Evolutionary conservation across 306 rosid species (phyloP), one percentile per base, ranked within the genome.

Genomic region (Cyamopsis tetragonoloba): DNA sequence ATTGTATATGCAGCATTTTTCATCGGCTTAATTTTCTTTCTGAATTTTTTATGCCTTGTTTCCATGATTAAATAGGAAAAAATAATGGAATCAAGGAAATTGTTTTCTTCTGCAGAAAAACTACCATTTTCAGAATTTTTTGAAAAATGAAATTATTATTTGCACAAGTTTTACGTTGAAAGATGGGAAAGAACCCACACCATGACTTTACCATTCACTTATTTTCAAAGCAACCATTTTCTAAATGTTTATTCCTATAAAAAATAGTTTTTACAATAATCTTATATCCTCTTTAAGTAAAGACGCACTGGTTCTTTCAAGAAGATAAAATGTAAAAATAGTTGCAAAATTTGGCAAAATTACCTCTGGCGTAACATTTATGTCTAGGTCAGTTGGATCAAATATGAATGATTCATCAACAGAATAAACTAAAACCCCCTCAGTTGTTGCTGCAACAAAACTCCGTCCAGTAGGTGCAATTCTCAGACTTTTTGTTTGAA

Each of bases 301-400:
- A 1, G 27, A 7, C 55, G 24, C 57, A 8, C 4, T 20, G 31
- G 7, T 49, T 49, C 32, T 70, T 34, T 58, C 13, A 46, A 55
- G 43, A 62, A 22, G 27, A 27, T 41, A 66, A 37, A 5, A 56
- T 49, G 35, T 8, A 71, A 71, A 60, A 43, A 59, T n/a, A 38
- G 7, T 32, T 12, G 39, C 44, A 14, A 68, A 18, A 26, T 44
- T 35, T 0, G 18, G 17, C 59, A 4, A 23, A 8, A 32, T 10
- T 83, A 90, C 99, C 97, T 90, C 95, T 2, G 99, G 96, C 13
- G 97, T 90, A 74, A 93, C 96, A 75, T 93, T 83, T n/a, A 93
- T 85, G 84, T 93, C 99, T 15, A 93, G 95, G 78, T 93, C 97
- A 60, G 95, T 86, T 62, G 97, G 97, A 78, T 90, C 97, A 39